Base-by-base conservation (phyloP, 2,329 filamentous ascomycete genomes). In the Phyllosticta citriasiana region DNA sequence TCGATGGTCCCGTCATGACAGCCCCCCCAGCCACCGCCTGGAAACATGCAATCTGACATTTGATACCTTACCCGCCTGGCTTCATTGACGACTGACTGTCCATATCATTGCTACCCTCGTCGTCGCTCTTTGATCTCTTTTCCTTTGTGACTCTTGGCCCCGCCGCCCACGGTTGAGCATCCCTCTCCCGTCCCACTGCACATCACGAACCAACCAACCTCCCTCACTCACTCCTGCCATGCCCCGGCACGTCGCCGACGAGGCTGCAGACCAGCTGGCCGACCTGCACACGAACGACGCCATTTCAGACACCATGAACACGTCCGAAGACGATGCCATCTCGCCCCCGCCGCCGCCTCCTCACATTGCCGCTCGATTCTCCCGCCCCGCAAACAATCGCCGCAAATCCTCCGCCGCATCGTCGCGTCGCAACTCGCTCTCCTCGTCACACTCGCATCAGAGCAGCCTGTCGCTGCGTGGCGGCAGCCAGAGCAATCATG, bases 361-460 rank as follows among this genome's bases (percentile, higher is more conserved):
- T 30, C 87, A 86, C 69, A 87, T 92, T 69, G 88, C 88, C 67
- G 88, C 88, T 59, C 87, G 88, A 65, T 90, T 93, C 77, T 89
- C 89, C 74, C 82, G 77, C 65, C 70, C 85, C 63, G 83, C 82
- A 4, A 84, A 84, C 66, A 82, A 80, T 64, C 85, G 87, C 67
- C 89, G 87, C 72, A 86, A 87, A 62, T 91, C 88, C 25, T 88
- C 88, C 14, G 84, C 88, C 25, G 25, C 52, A 22, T 91, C 88
- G 1, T 91, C 88, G 30, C 86, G 88, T 65, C 85, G 88, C 64
- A 91, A 91, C 74, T 91, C 88, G 62, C 83, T 91, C 30, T 91
- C 88, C 3, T 92, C 88, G 1, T 84, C 81, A 25, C 88, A 89
- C 63, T 89, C 87, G 16, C 84, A 85, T 64, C 85, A 84, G 58